Base-by-base conservation (phyloP, 2,329 filamentous ascomycete species). In the Macrophomina pseudophaseolina region DNA sequence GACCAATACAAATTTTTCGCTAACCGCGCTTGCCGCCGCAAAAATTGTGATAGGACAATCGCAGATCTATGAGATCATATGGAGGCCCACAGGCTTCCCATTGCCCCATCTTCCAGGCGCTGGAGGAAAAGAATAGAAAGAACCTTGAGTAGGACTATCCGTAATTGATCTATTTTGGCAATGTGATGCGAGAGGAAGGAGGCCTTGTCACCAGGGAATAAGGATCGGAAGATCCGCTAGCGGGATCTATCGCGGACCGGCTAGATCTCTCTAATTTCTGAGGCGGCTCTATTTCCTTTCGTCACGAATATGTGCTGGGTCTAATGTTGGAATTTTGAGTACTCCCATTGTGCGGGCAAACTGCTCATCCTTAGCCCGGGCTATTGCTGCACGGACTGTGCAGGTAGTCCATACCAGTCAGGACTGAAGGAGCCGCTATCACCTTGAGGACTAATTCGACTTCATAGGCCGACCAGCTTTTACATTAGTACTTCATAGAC, bases 21-120 rank as follows among this genome's bases (percentile, higher is more conserved):
- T 62, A 62, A 30, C 30, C 58, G 58, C 58, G 58, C 4, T 62
- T 35, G 30, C 58, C 58, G 58, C 58, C 58, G 16, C 23, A 38
- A 38, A 35, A 62, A 62, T 35, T 23, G 18, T 18, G 11, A 44
- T 51, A 51, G 48, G 48, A 9, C 18, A 11, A 9, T 30, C 30
- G 18, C 18, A 18, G 40, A 23, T 6, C 42, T n/a, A 32, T 33
- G 40, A 46, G 42, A 16, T 48, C 56, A 59, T 59, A 32, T 48
- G 12, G 23, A 33, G 14, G 28, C 33, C 6, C 28, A n/a, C 28
- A 33, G 5, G 11, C 30, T 8, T 30, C 23, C 23, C 2, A 23
- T 30, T 52, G 32, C 23, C 49, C 28, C n/a, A 33, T 30, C 12
- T 52, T 16, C 23, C 23, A 23, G 23, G 12, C 11, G 42, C 11